Percentiles rank a stretch among this genome's conserved stretches.
These are phyloP conservation scores for Pterocarpus santalinus DNA, from an alignment of 306 rosid species.

Conservation along the genomic window DNA sequence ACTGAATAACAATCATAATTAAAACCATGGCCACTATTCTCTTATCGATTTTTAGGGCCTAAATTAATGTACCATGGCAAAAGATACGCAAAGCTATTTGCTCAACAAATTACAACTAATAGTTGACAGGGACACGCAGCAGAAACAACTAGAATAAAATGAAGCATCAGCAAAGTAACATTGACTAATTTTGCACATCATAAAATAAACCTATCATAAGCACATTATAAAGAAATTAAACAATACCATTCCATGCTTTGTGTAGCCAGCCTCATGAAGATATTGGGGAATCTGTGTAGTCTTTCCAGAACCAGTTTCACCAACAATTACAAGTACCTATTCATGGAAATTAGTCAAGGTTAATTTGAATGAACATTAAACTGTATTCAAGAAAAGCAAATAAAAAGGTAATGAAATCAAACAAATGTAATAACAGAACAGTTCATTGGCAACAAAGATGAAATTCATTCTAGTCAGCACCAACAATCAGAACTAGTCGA, in stretches of 20 bases:
- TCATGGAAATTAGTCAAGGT: conserved; percentile 34
- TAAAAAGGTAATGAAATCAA: conserved; percentile 19
- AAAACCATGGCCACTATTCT: background rate
- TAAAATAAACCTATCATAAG: conserved; percentile 32
- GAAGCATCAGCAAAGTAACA: conserved; percentile 13
- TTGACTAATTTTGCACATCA: background rate
- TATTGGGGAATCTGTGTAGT: conserved; percentile 98
- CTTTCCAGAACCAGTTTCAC: conserved; percentile 99
- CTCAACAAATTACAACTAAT: conserved; percentile 17
- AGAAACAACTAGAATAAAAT: conserved; percentile 37
- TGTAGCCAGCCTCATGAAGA: conserved; percentile 97
- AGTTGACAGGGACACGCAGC: background rate
- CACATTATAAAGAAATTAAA: conserved; percentile 29
- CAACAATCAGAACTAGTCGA: conserved; percentile 26
- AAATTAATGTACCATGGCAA: background rate
- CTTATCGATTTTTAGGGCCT: background rate
- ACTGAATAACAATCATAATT: conserved; percentile 13
- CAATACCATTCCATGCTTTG: conserved; percentile 85
- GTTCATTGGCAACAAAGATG: conserved; percentile 14
- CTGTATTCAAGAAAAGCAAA: background rate
- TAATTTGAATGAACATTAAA: conserved; percentile 37
- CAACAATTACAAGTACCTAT: conserved; percentile 95
- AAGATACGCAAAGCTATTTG: conserved; percentile 27
- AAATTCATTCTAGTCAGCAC: conserved; percentile 17
- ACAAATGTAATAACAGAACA: background rate